These are phyloP conservation scores for Fusarium musae DNA, from an alignment of 2,329 filamentous ascomycete genomes.

Conservation along the genomic window DNA sequence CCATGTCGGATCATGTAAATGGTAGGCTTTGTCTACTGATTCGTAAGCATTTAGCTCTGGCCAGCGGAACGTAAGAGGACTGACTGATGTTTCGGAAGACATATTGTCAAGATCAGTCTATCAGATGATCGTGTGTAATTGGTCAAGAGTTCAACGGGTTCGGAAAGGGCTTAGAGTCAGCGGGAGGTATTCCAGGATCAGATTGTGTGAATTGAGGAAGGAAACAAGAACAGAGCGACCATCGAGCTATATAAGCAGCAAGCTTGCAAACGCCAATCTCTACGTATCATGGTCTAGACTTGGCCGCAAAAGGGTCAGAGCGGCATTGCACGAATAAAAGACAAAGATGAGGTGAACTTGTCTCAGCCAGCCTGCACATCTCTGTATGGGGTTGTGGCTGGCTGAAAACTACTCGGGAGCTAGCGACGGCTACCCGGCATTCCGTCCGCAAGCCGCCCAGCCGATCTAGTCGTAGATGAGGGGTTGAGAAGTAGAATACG, in stretches of 20 bases:
- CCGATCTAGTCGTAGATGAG: neutral
- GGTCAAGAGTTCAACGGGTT: no score
- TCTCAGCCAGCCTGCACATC: neutral
- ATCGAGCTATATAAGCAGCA: rapidly evolving
- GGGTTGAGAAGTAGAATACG: no score
- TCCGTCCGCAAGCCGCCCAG: neutral
- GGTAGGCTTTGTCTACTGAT: neutral
- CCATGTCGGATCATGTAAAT: neutral
- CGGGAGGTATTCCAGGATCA: neutral
- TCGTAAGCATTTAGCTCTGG: no score
- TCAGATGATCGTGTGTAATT: rapidly evolving
- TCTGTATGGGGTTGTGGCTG: neutral
- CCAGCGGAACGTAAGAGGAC: rapidly evolving
- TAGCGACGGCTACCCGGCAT: neutral
- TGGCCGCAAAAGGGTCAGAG: neutral
- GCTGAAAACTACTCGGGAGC: neutral
- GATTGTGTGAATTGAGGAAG: rapidly evolving
- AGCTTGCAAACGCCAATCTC: rapidly evolving
- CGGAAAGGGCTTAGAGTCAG: no score
- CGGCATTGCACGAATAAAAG: neutral
- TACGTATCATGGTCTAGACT: neutral
- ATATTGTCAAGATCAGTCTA: neutral
- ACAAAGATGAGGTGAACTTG: neutral
- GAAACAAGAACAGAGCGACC: rapidly evolving
- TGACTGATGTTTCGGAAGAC: neutral